A percentile compares a stretch with the other conserved stretches of the same genome.
These are phyloP conservation scores for Chalciporus sp. DNA, from an alignment of 1,284 basidiomycete species.

Conservation along the genomic window DNA sequence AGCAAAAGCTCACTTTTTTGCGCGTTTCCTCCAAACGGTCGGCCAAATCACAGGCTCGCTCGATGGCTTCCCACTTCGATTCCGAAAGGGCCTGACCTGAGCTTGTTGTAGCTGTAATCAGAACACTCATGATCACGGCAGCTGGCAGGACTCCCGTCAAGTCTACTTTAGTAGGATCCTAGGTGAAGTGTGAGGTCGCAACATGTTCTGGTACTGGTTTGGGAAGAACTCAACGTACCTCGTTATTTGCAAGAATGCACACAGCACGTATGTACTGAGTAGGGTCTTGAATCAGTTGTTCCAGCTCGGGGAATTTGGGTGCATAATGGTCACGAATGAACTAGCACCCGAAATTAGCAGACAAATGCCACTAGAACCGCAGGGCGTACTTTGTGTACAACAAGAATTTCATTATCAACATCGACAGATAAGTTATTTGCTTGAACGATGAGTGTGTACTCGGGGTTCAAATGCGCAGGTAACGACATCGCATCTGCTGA, in stretches of 20 bases:
- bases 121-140: slow-evolving; percentile 96
- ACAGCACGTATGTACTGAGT: slow-evolving; percentile 93
- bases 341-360: slow-evolving; percentile 41
- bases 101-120: slow-evolving; percentile 93
- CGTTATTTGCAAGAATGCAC: slow-evolving; percentile 83
- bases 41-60: slow-evolving; percentile 86
- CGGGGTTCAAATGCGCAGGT: slow-evolving; percentile 90
- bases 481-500: slow-evolving; percentile 77
- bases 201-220: not conserved
- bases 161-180: slow-evolving; percentile 84
- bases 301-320: slow-evolving; percentile 94
- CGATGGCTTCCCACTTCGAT: slow-evolving; percentile 78
- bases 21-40: slow-evolving; percentile 86
- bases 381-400: slow-evolving; percentile 87
- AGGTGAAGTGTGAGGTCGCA: slow-evolving; percentile 8
- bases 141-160: slow-evolving; percentile 82
- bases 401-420: slow-evolving; percentile 95
- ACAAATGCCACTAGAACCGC: slow-evolving; percentile 34
- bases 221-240: slow-evolving; percentile 44
- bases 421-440: slow-evolving; percentile 99
- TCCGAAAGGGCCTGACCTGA: slow-evolving; percentile 75
- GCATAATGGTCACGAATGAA: slow-evolving; percentile 99
- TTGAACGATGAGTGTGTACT: slow-evolving; percentile 95
- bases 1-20: slow-evolving; percentile 61
- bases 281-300: slow-evolving; percentile 91